Percentiles rank a stretch among this genome's conserved stretches.
These are phyloP conservation scores for Neonothopanus nambi DNA, from an alignment of 1,284 basidiomycete genomes.

Conservation along the genomic window DNA sequence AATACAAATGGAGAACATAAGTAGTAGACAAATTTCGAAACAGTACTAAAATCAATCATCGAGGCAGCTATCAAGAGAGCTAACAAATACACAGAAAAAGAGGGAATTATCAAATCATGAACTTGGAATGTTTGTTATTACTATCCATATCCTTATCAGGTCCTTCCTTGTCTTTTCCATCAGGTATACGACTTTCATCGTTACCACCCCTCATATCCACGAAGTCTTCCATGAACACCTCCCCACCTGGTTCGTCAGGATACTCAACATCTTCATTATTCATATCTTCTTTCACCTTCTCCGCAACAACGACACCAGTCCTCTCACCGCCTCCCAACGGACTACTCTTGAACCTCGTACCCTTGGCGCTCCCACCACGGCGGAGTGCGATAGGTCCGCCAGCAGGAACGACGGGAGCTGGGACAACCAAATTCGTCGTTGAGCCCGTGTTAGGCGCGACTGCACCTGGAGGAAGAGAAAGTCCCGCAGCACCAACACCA, in stretches of 20 bases:
- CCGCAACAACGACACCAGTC: conserved; percentile 41
- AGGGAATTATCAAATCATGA: conserved; percentile 4
- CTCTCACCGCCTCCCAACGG: conserved; percentile 48
- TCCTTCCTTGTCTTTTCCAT: conserved; percentile 31
- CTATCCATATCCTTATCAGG: conserved; percentile 24
- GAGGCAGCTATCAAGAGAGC: not conserved
- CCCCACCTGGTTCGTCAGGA: not conserved
- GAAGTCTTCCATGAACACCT: conserved; percentile 2
- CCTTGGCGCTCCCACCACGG: conserved; percentile 34
- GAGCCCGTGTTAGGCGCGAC: conserved; percentile 3
- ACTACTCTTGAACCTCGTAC: conserved; percentile 70
- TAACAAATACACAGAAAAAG: not conserved
- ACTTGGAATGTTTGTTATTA: not conserved
- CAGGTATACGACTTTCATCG: conserved; percentile 26
- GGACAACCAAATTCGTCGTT: not conserved
- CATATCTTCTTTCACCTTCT: conserved; percentile 35
- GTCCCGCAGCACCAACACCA: too few species aligned
- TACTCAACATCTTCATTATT: not conserved
- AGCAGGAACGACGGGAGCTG: not conserved
- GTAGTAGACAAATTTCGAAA: too few species aligned
- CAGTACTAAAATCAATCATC: too few species aligned
- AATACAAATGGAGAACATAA: too few species aligned
- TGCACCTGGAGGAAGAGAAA: conserved; percentile 6
- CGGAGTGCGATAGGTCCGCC: conserved; percentile 8
- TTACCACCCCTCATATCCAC: conserved; percentile 18